These are phyloP conservation scores for Botrytis galanthina DNA, from an alignment of 2,329 filamentous ascomycete genomes.

Conservation along the genomic window DNA sequence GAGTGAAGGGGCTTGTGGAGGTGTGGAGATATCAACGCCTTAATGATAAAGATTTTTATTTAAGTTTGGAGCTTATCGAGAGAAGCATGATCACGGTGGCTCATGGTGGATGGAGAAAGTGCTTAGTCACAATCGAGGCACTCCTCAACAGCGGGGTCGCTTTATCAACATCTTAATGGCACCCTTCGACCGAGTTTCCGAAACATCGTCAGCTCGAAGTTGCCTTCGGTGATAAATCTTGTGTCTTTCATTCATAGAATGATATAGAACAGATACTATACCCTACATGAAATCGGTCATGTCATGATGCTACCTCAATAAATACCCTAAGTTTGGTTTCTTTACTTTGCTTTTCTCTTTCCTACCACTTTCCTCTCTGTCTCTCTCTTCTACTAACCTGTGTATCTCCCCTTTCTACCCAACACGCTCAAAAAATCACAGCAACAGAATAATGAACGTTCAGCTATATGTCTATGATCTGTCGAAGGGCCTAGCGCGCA, in stretches of 20 bases:
- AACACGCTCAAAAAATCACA: constrained; percentile 3
- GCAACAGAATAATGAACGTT: constrained; percentile 60
- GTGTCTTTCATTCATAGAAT: constrained; percentile 6
- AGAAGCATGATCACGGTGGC: background rate
- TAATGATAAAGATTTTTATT: background rate
- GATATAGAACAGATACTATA: background rate
- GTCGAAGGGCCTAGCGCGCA: constrained; percentile 57
- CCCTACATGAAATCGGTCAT: background rate
- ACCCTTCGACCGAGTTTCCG: background rate
- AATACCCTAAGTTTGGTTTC: background rate
- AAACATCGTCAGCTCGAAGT: constrained; percentile 17
- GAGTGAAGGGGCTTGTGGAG: background rate
- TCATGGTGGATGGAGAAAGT: too few relatives aligned
- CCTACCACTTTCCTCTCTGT: constrained; percentile 2
- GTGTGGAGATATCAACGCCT: constrained; percentile 9
- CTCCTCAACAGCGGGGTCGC: background rate
- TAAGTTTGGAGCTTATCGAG: background rate
- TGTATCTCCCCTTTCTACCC: background rate
- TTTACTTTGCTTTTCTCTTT: constrained; percentile 9
- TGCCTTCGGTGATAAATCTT: constrained; percentile 5
- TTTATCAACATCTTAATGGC: background rate
- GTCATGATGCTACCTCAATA: background rate
- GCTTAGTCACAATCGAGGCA: background rate
- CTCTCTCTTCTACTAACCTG: constrained; percentile 7
- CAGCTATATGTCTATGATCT: constrained; percentile 77